Base-by-base conservation (phyloP, 2,329 filamentous ascomycete genomes). In the Chaetomiaceae sp. region DNA sequence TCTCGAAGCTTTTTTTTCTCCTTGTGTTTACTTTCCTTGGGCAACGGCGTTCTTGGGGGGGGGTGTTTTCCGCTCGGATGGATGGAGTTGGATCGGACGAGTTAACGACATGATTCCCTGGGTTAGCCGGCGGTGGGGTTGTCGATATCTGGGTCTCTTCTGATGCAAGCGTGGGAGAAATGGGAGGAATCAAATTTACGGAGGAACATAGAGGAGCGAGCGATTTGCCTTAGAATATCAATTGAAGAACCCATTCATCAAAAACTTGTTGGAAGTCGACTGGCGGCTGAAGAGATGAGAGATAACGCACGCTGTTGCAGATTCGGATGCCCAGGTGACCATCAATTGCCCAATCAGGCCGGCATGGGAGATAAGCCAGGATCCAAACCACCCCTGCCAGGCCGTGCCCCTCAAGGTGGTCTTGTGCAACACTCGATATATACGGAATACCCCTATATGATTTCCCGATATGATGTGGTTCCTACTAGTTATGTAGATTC, bases 91-190 rank as follows among this genome's bases (percentile, higher is more conserved):
- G 53, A 48, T 40, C 25, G 45, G 37, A 55, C 38, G 51, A 53
- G 14, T 47, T 55, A 42, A 57, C 46, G 48, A 53, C 33, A 51
- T 57, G 48, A 53, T 56, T 50, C 53, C 53, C 48, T 48, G 49
- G 53, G 53, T 46, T 51, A 32, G 27, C 36, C 20, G 52, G 48
- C 36, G 32, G 40, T 43, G 36, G n/a, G 21, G 21, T 30, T 41
- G 23, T 42, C 33, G 13, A 47, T 42, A 37, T 36, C 43, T 47
- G 13, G 43, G 43, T 45, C n/a, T 8, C 27, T n/a, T 45, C 42
- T 16, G 42, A 37, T 30, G 43, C 48, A 55, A 47, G 46, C 41
- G 47, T 33, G 34, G 16, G 16, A 6, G 23, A 14, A 47, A 13
- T 7, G 29, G 21, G 20, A n/a, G 23, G 32, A 20, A 6, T 3